A percentile compares a stretch with the other conserved stretches of the same genome.
phyloP scores from a whole-genome alignment of 768 basidiomycete species.

The Boletus fagicola region DNA sequence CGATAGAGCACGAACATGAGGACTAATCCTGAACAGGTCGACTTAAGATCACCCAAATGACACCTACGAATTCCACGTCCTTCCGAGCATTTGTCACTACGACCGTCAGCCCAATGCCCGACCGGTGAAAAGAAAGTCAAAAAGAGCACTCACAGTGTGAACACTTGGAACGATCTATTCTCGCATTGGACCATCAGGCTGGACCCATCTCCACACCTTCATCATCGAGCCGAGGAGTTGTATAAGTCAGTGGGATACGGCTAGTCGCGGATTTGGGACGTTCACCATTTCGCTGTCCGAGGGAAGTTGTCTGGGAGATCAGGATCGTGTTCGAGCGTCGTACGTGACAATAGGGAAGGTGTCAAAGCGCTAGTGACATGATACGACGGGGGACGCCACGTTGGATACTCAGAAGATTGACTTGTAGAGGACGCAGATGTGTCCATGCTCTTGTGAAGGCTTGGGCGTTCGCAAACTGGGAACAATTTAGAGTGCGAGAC shows the following conservation, averaged over 20 bases:
- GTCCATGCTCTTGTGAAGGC: background rate
- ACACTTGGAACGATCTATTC: slow-evolving; percentile 60
- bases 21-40: background rate
- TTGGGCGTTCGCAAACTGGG: too few relatives aligned
- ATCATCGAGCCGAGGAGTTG: background rate
- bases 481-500: too few relatives aligned
- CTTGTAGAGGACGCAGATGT: background rate
- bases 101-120: background rate
- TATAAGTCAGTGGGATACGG: background rate
- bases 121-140: background rate
- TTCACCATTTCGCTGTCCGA: slow-evolving; percentile 55
- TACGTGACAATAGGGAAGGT: slow-evolving; percentile 4
- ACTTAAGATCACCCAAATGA: background rate
- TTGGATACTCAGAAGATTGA: slow-evolving; percentile 1
- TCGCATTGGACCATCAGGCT: slow-evolving; percentile 68
- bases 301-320: slow-evolving; percentile 46
- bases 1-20: background rate
- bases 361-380: slow-evolving; percentile 22
- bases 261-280: background rate
- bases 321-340: slow-evolving; percentile 23
- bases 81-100: background rate
- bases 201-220: slow-evolving; percentile 76
- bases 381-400: slow-evolving; percentile 36
- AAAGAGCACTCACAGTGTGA: slow-evolving; percentile 40
- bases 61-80: background rate